Evolutionary conservation across 208 protist genomes (phyloP).

Genomic region (Trypanosoma lewisi): DNA sequence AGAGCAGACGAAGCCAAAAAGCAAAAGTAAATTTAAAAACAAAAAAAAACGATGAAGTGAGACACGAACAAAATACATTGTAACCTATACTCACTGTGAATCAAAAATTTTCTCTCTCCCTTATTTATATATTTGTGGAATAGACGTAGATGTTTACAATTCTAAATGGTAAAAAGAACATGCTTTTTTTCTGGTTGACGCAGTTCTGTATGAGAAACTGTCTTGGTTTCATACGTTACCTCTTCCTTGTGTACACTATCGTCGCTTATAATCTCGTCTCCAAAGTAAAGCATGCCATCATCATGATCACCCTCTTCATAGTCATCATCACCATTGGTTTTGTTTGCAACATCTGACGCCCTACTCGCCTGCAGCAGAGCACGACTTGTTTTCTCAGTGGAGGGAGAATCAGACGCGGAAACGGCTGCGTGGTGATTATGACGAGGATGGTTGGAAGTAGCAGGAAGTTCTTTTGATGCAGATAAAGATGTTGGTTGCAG

Average conservation of each 20-base stretch:
- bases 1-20: too few relatives aligned
- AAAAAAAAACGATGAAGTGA: slow-evolving; percentile 2
- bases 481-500: slow-evolving; percentile 21
- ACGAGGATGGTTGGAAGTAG: not conserved
- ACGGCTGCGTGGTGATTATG: too few relatives aligned
- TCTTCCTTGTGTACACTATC: not conserved
- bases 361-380: not conserved
- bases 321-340: not conserved
- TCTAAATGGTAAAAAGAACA: slow-evolving; percentile 15
- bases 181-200: not conserved
- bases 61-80: not conserved
- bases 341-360: not conserved
- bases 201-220: not conserved
- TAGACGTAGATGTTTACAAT: not conserved
- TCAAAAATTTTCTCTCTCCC: not conserved
- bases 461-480: not conserved
- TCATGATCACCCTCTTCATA: slow-evolving; percentile 3
- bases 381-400: too few relatives aligned
- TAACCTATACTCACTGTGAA: not conserved
- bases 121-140: not conserved
- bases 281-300: slow-evolving; percentile 23
- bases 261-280: slow-evolving; percentile 27
- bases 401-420: too few relatives aligned
- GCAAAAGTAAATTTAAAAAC: not conserved
- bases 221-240: not conserved